Conservation (phyloP, 2,329 filamentous ascomycete genomes). For the Cytospora piceae region DNA sequence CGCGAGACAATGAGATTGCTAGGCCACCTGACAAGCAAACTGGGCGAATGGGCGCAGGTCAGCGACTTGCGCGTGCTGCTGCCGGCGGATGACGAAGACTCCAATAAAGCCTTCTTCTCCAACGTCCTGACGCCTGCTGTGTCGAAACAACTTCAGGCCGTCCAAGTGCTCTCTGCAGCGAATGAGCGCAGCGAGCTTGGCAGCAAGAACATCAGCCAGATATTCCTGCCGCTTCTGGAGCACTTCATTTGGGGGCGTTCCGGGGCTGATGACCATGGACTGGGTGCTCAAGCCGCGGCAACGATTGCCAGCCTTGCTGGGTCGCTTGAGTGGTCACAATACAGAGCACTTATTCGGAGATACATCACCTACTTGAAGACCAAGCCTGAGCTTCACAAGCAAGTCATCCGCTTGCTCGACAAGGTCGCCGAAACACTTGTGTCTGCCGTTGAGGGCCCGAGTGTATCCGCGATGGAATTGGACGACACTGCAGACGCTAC, state of each 20-base stretch:
- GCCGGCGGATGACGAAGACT: constrained; percentile 64
- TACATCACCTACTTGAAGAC: constrained; percentile 82
- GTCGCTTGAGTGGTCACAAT: constrained; percentile 88
- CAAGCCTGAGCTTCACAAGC: constrained; percentile 83
- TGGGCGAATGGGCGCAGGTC: constrained; percentile 71
- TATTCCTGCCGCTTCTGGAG: constrained; percentile 89
- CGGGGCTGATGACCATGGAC: constrained; percentile 75
- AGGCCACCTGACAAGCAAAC: constrained; percentile 73
- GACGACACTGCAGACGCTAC: constrained; percentile 37
- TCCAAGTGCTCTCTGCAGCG: constrained; percentile 74
- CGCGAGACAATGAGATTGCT: constrained; percentile 81
- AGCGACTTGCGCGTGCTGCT: constrained; percentile 75
- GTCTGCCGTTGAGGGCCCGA: constrained; percentile 48
- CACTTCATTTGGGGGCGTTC: constrained; percentile 90
- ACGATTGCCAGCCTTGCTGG: constrained; percentile 76
- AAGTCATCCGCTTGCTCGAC: constrained; percentile 79
- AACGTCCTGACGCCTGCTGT: constrained; percentile 91
- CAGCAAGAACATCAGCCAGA: constrained; percentile 79
- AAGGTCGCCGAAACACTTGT: constrained; percentile 79
- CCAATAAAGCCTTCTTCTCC: constrained; percentile 79
- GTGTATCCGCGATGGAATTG: constrained; percentile 47
- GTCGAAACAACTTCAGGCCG: constrained; percentile 80
- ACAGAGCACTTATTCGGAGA: constrained; percentile 79
- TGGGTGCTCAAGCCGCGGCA: constrained; percentile 83
- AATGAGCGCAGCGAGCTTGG: constrained; percentile 67